Evolutionary conservation across 176 grass and related monocot species (phyloP).

Genomic region (Olyra latifolia): DNA sequence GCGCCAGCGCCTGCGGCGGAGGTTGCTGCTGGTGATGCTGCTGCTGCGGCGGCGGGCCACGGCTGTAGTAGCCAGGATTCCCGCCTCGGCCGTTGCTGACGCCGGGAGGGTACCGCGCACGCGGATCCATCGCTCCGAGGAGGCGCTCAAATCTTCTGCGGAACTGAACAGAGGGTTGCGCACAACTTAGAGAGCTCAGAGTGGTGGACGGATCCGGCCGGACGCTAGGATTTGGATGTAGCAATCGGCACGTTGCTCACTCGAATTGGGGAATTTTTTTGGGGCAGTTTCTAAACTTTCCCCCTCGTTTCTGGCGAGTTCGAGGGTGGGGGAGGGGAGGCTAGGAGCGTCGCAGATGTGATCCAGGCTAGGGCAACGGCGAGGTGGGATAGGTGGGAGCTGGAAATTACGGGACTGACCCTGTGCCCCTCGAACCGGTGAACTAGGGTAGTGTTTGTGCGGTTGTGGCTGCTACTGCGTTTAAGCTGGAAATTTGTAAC

Average conservation of each 20-base stretch:
- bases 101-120: constrained; percentile 67
- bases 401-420: constrained; percentile 32
- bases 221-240: not conserved
- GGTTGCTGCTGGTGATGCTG: constrained; percentile 35
- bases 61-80: constrained; percentile 62
- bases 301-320: constrained; percentile 19
- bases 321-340: constrained; percentile 9
- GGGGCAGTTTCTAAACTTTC: constrained; percentile 14
- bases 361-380: constrained; percentile 45
- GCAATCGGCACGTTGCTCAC: constrained; percentile 2
- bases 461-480: no score
- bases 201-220: constrained; percentile 12
- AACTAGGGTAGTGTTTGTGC: no score
- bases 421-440: not conserved
- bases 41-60: constrained; percentile 53
- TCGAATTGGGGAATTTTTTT: constrained; percentile 20
- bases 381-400: not conserved
- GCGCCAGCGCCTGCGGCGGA: constrained; percentile 31
- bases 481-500: no score
- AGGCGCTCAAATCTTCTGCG: not conserved
- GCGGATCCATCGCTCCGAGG: constrained; percentile 53
- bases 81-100: constrained; percentile 61
- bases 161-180: not conserved
- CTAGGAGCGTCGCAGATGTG: constrained; percentile 1
- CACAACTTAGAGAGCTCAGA: not conserved